Evolutionary conservation across 176 grass and related monocot genomes (phyloP).

Genomic region (Oropetium thomaeum): DNA sequence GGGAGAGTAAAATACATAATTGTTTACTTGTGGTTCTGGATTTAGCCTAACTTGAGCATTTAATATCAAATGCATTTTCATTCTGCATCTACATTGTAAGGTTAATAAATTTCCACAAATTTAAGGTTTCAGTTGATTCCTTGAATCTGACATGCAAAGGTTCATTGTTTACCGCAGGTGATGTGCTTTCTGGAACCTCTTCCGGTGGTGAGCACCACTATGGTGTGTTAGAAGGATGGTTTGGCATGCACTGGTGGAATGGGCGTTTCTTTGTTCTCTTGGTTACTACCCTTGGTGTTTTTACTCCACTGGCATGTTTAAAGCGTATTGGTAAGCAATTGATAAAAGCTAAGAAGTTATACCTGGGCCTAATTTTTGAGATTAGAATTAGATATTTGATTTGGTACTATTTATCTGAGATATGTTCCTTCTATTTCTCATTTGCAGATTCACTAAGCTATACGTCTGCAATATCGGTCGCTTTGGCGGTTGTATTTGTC

Average conservation of each 20-base stretch:
- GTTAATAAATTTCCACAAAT: background rate
- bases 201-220: constrained; percentile 72
- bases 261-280: constrained; percentile 74
- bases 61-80: background rate
- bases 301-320: constrained; percentile 79
- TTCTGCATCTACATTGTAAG: background rate
- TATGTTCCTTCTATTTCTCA: constrained; percentile 8
- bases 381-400: background rate
- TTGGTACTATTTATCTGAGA: background rate
- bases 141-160: constrained; percentile 1
- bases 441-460: constrained; percentile 91
- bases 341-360: background rate
- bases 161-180: constrained; percentile 39
- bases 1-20: no score
- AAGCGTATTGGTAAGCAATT: constrained; percentile 72
- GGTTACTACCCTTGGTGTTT: constrained; percentile 55
- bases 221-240: constrained; percentile 94
- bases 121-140: background rate
- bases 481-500: constrained; percentile 79
- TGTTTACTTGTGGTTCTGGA: background rate
- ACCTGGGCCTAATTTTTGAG: background rate
- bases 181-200: constrained; percentile 85
- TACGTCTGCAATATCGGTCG: constrained; percentile 87
- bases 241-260: constrained; percentile 90
- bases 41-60: background rate